Conservation (phyloP, 2,329 filamentous ascomycete genomes). For the Colletotrichum lini region DNA sequence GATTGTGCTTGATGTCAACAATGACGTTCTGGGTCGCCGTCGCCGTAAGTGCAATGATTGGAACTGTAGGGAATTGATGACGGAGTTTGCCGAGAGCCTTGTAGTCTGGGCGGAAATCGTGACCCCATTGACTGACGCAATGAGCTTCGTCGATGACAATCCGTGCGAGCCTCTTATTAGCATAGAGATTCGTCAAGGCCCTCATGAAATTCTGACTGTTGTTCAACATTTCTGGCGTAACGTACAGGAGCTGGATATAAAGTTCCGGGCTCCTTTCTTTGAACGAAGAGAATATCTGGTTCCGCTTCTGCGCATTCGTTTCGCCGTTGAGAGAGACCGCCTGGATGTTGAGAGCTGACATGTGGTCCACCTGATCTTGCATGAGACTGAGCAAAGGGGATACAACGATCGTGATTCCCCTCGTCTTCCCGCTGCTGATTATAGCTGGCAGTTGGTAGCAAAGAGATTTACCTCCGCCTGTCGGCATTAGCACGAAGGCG, state of each 20-base stretch:
- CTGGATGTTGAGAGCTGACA: constrained; percentile 80
- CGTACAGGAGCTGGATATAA: constrained; percentile 88
- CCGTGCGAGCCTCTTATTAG: constrained; percentile 81
- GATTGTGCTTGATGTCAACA: constrained; percentile 89
- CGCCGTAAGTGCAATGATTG: constrained; percentile 94
- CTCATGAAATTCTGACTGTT: constrained; percentile 80
- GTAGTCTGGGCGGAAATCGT: constrained; percentile 97
- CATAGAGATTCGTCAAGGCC: constrained; percentile 77
- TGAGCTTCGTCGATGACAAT: constrained; percentile 99
- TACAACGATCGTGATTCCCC: constrained; percentile 92
- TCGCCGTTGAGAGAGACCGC: constrained; percentile 89
- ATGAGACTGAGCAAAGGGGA: constrained; percentile 95
- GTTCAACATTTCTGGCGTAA: constrained; percentile 96
- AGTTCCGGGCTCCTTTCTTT: constrained; percentile 77
- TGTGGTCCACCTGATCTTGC: constrained; percentile 94
- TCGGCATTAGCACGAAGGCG: constrained; percentile 97
- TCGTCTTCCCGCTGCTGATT: constrained; percentile 83
- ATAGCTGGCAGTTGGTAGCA: constrained; percentile 97
- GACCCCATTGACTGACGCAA: constrained; percentile 99
- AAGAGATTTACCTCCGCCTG: constrained; percentile 94
- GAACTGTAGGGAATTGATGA: constrained; percentile 80
- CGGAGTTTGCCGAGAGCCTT: constrained; percentile 86
- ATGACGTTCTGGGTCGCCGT: constrained; percentile 96
- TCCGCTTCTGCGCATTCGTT: constrained; percentile 73
- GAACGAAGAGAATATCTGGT: constrained; percentile 76